phyloP scores from a whole-genome alignment of 768 basidiomycete genomes.

The Astraeus odoratus region DNA sequence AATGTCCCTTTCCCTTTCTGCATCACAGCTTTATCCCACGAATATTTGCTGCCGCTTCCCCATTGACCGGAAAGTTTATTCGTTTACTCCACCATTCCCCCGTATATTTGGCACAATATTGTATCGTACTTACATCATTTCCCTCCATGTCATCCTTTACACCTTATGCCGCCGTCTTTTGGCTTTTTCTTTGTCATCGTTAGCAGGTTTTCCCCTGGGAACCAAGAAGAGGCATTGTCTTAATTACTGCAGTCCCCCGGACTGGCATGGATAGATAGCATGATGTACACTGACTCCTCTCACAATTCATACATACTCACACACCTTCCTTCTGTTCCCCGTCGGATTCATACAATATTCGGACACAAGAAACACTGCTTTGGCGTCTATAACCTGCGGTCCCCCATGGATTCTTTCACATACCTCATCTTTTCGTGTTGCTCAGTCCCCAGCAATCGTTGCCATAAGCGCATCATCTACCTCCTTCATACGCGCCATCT shows the following conservation, averaged over 20 bases:
- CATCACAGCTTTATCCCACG: neutral
- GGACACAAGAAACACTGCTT: no score
- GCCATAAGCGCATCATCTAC: constrained; percentile 63
- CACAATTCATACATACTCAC: neutral
- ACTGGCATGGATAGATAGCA: constrained; percentile 1
- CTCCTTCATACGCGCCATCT: constrained; percentile 49
- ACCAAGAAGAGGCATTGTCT: constrained; percentile 1
- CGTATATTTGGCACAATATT: neutral
- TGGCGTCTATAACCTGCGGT: no score
- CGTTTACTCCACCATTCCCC: neutral
- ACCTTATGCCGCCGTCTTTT: neutral
- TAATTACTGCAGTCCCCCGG: constrained; percentile 4
- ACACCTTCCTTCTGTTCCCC: neutral
- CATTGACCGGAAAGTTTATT: neutral
- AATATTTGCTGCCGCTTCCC: constrained; percentile 5
- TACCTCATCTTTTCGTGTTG: neutral
- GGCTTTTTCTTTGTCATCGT: neutral
- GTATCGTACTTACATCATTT: neutral
- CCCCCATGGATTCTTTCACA: no score
- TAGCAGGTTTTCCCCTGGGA: neutral
- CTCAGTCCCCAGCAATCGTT: constrained; percentile 25
- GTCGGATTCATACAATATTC: no score
- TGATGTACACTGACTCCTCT: constrained; percentile 3
- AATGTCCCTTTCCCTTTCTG: neutral
- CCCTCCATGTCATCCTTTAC: neutral